Conservation (phyloP, 495 filamentous ascomycete genomes). For the Amorphotheca resinae region DNA sequence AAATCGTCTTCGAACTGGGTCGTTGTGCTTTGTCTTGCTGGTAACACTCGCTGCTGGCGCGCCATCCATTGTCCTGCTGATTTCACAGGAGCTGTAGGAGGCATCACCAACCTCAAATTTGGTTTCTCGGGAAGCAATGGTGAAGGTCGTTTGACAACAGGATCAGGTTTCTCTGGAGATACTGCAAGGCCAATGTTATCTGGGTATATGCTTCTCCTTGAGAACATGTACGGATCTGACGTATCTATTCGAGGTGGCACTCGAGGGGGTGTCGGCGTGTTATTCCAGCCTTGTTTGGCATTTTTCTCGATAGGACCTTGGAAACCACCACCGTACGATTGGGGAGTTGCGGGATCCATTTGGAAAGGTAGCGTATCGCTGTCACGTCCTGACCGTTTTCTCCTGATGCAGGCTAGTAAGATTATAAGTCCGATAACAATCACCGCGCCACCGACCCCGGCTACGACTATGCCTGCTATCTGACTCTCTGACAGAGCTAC, state of each 20-base stretch:
- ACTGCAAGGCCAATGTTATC: conserved; percentile 33
- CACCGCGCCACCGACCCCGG: conserved; percentile 27
- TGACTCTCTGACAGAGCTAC: conserved; percentile 22
- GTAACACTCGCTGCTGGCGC: background rate
- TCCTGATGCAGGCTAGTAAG: conserved; percentile 28
- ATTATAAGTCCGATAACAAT: conserved; percentile 30
- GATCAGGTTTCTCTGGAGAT: conserved; percentile 21
- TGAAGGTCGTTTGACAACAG: conserved; percentile 1
- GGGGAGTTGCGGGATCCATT: conserved; percentile 20
- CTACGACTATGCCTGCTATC: conserved; percentile 35
- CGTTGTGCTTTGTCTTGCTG: conserved; percentile 12
- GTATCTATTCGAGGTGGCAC: conserved; percentile 22
- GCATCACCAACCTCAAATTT: conserved; percentile 12
- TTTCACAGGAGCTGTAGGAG: conserved; percentile 10
- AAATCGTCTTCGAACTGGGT: conserved; percentile 19
- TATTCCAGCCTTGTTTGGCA: conserved; percentile 7
- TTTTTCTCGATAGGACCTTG: conserved; percentile 3
- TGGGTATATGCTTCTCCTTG: conserved; percentile 19
- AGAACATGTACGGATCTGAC: conserved; percentile 19
- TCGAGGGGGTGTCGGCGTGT: conserved; percentile 24
- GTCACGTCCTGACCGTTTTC: conserved; percentile 24
- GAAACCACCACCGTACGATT: conserved; percentile 5
- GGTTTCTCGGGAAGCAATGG: conserved; percentile 23
- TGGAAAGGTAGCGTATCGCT: conserved; percentile 27
- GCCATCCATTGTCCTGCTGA: background rate